A percentile compares a stretch with the other conserved stretches of the same genome.
These are phyloP conservation scores for Friedmanniomyces endolithicus DNA, from an alignment of 495 filamentous ascomycete species.

Conservation along the genomic window DNA sequence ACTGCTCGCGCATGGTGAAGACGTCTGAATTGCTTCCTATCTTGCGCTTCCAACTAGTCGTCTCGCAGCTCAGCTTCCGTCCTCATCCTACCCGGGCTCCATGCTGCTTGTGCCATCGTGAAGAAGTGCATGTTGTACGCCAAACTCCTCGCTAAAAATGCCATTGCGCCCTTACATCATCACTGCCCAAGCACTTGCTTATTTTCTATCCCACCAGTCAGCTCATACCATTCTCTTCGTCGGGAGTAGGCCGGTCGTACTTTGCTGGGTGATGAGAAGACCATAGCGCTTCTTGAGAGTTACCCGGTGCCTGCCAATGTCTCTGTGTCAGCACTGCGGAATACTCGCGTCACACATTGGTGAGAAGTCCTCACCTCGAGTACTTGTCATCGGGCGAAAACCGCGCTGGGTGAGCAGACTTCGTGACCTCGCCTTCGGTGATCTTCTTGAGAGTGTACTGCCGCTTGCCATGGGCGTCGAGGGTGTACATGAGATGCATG, in stretches of 20 bases:
- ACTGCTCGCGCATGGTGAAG: too few species aligned
- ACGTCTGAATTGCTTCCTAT: too few species aligned
- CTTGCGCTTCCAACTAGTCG: too few species aligned
- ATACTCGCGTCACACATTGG: slow-evolving; percentile 14
- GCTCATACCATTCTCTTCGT: not conserved
- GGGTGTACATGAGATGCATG: slow-evolving; percentile 87
- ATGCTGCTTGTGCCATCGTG: too few species aligned
- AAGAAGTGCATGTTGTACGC: not conserved
- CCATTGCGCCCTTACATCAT: not conserved
- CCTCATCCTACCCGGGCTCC: too few species aligned
- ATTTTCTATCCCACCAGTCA: slow-evolving; percentile 17
- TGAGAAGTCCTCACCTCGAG: slow-evolving; percentile 45
- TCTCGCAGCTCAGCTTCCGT: too few species aligned
- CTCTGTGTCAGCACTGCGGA: not conserved
- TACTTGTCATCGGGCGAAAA: slow-evolving; percentile 98
- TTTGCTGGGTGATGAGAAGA: slow-evolving; percentile 60
- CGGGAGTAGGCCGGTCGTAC: slow-evolving; percentile 35
- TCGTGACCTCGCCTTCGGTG: slow-evolving; percentile 66
- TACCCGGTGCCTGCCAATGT: slow-evolving; percentile 59
- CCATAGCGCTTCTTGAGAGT: slow-evolving; percentile 86
- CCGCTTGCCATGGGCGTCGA: slow-evolving; percentile 65
- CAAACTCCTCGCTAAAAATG: slow-evolving; percentile 18
- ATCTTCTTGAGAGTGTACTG: slow-evolving; percentile 84
- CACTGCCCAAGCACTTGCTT: slow-evolving; percentile 23
- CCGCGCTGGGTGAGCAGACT: slow-evolving; percentile 88